Conservation (phyloP, 1,284 basidiomycete genomes). For the Cystobasidium sp. region DNA sequence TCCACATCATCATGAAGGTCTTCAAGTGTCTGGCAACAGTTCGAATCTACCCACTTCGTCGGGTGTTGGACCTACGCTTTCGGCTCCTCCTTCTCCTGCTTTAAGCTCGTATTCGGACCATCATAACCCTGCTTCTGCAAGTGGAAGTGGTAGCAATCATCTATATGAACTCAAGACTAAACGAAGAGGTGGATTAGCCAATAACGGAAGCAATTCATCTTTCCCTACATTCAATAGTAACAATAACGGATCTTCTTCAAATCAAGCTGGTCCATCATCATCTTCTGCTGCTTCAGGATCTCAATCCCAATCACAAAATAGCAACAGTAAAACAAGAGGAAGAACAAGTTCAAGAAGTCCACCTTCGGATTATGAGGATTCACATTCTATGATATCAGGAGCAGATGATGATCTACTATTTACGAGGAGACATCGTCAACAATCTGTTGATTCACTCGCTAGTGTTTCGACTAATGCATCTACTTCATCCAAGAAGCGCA, state of each 20-base stretch:
- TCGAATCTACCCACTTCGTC: slow-evolving; percentile 3
- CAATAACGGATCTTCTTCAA: too few relatives aligned
- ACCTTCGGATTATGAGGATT: slow-evolving; percentile 31
- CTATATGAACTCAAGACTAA: slow-evolving; percentile 40
- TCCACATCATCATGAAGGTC: background rate
- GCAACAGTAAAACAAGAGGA: background rate
- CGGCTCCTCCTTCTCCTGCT: slow-evolving; percentile 44
- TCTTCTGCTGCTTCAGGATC: slow-evolving; percentile 5
- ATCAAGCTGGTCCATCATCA: background rate
- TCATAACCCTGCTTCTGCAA: slow-evolving; percentile 7
- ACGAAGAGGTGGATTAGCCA: slow-evolving; percentile 16
- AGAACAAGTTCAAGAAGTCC: slow-evolving; percentile 24
- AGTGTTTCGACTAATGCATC: slow-evolving; percentile 41
- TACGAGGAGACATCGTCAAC: slow-evolving; percentile 31
- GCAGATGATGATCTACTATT: slow-evolving; percentile 30
- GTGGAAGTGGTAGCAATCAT: background rate
- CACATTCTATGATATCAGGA: slow-evolving; percentile 12
- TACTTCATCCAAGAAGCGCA: slow-evolving; percentile 35
- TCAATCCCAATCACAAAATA: background rate
- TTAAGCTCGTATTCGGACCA: slow-evolving; percentile 40
- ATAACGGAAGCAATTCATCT: slow-evolving; percentile 13
- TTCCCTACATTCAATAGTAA: slow-evolving; percentile 10
- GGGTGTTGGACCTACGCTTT: slow-evolving; percentile 36
- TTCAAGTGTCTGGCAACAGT: background rate
- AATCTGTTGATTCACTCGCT: slow-evolving; percentile 40